Evolutionary conservation across 441 rosid species (phyloP), one percentile per base, ranked within the genome.

Genomic region (Adansonia gregorii): DNA sequence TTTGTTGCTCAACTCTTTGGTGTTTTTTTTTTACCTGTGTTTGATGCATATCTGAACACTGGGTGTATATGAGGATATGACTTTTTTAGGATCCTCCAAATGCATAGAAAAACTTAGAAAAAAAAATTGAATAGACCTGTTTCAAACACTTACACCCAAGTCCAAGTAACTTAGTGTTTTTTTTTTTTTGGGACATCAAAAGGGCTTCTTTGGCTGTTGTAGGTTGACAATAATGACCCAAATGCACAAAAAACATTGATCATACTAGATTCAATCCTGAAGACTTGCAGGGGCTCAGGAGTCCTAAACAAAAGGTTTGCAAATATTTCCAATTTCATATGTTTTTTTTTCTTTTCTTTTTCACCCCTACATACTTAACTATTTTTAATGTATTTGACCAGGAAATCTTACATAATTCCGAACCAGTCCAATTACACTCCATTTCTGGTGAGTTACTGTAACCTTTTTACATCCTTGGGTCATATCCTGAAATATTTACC

Each of bases 141-240:
- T 35, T 35, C 39, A 35, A 35, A 35, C 4, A 35, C 39, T 35
- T 35, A 35, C 39, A 35, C 39, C 39, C 39, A 4, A 35, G 39
- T 35, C 39, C 39, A 35, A 35, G 39, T 35, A 35, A 35, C 39
- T 35, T 35, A 35, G 39, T 35, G 39, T 35, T 35, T 35, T 35
- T 2, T 35, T 45, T 14, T 56, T 56, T n/a, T 55, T 3, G 60
- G 27, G 59, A 74, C 72, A 56, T 64, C 31, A 17, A 11, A 20
- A 15, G 9, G 35, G 54, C 64, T 27, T 43, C 6, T 51, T 75
- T 22, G 60, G 72, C 70, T 68, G 10, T 73, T 68, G 56, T 81
- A 95, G 99, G 92, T 94, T 54, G 88, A 92, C 85, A 84, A 76
- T 80, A 86, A 81, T 20, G 97, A 94, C 81, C 98, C 97, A 2